phyloP scores from a whole-genome alignment of 176 grass and related monocot species.

The Secale cereale region DNA sequence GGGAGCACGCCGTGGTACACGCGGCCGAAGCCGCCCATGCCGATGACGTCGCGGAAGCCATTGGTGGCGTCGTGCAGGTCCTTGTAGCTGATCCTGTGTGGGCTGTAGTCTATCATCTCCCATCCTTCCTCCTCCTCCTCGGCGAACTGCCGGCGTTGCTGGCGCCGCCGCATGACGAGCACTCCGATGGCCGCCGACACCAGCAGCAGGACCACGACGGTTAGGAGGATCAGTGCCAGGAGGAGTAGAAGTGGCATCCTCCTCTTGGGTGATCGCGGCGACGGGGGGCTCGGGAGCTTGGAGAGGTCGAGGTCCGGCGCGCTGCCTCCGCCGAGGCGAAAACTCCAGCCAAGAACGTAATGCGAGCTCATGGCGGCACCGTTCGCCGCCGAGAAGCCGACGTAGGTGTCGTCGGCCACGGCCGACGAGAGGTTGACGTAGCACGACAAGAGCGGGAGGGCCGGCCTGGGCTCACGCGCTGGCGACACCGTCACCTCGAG shows the following conservation, averaged over 20 bases:
- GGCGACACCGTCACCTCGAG: conserved; percentile 47
- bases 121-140: conserved; percentile 58
- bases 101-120: conserved; percentile 54
- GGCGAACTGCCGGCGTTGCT: conserved; percentile 24
- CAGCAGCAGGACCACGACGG: conserved; percentile 3
- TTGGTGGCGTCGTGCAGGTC: conserved; percentile 50
- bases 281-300: conserved; percentile 41
- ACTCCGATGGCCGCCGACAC: neutral
- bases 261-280: neutral
- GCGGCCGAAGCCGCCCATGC: conserved; percentile 56
- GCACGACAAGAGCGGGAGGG: conserved; percentile 24
- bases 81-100: conserved; percentile 62
- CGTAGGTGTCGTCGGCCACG: conserved; percentile 34
- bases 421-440: conserved; percentile 36
- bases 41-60: conserved; percentile 65
- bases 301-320: conserved; percentile 49
- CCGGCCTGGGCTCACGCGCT: conserved; percentile 16
- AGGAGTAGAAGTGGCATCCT: neutral
- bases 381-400: conserved; percentile 64
- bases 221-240: neutral
- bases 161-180: neutral
- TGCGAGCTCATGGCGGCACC: conserved; percentile 53
- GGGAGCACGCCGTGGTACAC: conserved; percentile 65
- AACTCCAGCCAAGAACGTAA: conserved; percentile 73
- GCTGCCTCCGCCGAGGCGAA: conserved; percentile 41